Evolutionary conservation across 352 stramenopile species (phyloP), one percentile per base, ranked within the genome.

Genomic region (Phytophthora tubulina): DNA sequence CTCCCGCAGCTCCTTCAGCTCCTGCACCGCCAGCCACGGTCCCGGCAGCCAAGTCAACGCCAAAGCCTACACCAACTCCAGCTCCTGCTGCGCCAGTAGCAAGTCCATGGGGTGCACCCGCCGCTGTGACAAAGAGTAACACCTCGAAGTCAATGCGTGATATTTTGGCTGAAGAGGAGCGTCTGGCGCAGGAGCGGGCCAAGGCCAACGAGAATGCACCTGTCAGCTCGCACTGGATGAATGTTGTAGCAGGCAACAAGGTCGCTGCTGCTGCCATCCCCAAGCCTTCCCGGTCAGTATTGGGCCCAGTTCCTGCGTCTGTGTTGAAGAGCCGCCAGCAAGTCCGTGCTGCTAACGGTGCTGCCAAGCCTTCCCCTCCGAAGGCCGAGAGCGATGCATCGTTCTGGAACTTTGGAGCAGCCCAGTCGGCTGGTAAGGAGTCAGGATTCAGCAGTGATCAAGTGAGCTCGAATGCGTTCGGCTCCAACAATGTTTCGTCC

Each of bases 321-420:
- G 87, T 95, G n/a, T 61, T 95, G 33, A 95, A 95, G 66, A 94
- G 86, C 67, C 83, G 79, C 5, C 86, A 89, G 46, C 81, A 90
- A 54, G 72, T 80, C 5, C 84, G 86, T 53, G 56, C 63, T 39
- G 68, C 77, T 5, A 89, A 87, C 50, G 78, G 81, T 7, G 63
- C 63, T 14, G 39, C 70, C 3, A 76, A 70, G 36, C 67, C 75
- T 15, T 83, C 83, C 0, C 75, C 81, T 1, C 54, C 70, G 3
- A 91, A 91, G 64, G 31, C 69, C 4, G 82, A 91, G 45, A 89
- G 62, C 31, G 88, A 96, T 52, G 85, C 86, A 0, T 92, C 85
- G 2, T 96, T 96, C 60, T 96, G 88, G 88, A 96, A 94, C 70
- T 96, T 96, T 78, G 87, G 83, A 35, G 84, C 79, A 13, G 82